These are phyloP conservation scores for Periglandula ipomoeae DNA, from an alignment of 2,329 filamentous ascomycete species.

Conservation along the genomic window DNA sequence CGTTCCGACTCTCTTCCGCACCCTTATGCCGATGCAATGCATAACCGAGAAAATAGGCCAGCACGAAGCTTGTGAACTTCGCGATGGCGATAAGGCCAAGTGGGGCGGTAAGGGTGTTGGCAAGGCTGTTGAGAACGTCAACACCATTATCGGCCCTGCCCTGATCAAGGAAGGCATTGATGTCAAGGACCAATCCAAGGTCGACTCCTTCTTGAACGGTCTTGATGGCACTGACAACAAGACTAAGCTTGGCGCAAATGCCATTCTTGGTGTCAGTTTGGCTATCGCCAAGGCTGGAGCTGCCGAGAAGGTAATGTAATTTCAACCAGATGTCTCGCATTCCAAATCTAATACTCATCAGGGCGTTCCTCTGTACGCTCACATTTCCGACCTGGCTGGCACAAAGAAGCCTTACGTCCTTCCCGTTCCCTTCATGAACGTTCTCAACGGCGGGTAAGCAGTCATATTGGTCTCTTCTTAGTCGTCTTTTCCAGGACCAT, in stretches of 20 bases:
- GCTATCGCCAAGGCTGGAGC: slow-evolving; percentile 83
- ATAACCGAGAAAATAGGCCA: slow-evolving; percentile 49
- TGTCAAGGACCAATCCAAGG: slow-evolving; percentile 76
- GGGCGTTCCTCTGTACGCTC: slow-evolving; percentile 77
- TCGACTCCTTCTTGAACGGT: slow-evolving; percentile 77
- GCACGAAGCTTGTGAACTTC: slow-evolving; percentile 86
- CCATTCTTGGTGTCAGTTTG: slow-evolving; percentile 77
- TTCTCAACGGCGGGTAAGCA: slow-evolving; percentile 64
- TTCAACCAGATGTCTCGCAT: background rate
- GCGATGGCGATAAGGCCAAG: slow-evolving; percentile 79
- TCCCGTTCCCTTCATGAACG: slow-evolving; percentile 88
- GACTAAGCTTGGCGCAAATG: slow-evolving; percentile 80
- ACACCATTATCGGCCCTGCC: slow-evolving; percentile 68
- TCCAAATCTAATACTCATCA: slow-evolving; percentile 16
- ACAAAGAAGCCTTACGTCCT: slow-evolving; percentile 90
- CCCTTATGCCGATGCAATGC: slow-evolving; percentile 14
- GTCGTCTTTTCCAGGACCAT: background rate
- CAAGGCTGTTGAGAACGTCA: slow-evolving; percentile 82
- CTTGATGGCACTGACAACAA: slow-evolving; percentile 83
- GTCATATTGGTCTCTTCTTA: background rate
- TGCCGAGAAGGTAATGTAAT: slow-evolving; percentile 61
- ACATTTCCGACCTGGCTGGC: slow-evolving; percentile 78
- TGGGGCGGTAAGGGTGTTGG: slow-evolving; percentile 82
- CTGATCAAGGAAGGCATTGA: slow-evolving; percentile 76
- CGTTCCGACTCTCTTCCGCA: slow-evolving; percentile 26